These are phyloP conservation scores for Scenedesmus sp. DNA, from an alignment of 163 green algal species.

Conservation along the genomic window DNA sequence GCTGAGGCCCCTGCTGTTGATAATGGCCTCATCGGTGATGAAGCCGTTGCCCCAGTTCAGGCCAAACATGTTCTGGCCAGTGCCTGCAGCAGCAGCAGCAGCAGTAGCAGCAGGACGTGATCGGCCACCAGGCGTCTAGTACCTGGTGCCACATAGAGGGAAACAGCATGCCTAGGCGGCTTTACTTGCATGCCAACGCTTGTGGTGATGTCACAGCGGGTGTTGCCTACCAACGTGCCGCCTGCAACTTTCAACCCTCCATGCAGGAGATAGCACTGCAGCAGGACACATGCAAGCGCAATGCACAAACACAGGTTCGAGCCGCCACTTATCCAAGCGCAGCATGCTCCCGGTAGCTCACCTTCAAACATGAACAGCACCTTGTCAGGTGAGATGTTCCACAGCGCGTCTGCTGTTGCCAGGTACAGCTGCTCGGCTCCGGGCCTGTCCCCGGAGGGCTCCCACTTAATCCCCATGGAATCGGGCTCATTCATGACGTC, in stretches of 20 bases:
- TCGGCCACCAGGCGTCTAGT: background rate
- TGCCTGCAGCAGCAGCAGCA: background rate
- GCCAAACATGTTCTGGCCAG: slow-evolving; percentile 47
- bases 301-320: too few species aligned
- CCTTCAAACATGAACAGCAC: slow-evolving; percentile 57
- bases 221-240: too few species aligned
- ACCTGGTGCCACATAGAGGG: background rate
- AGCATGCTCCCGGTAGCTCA: background rate
- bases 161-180: background rate
- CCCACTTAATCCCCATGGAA: slow-evolving; percentile 49
- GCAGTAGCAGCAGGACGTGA: background rate
- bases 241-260: too few species aligned
- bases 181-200: too few species aligned
- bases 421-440: slow-evolving; percentile 52
- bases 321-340: too few species aligned
- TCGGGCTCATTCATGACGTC: slow-evolving; percentile 55
- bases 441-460: slow-evolving; percentile 17
- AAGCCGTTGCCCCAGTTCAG: slow-evolving; percentile 56
- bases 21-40: slow-evolving; percentile 38
- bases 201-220: too few species aligned
- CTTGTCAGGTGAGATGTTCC: slow-evolving; percentile 27
- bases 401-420: slow-evolving; percentile 39
- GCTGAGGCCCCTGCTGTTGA: slow-evolving; percentile 45
- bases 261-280: too few species aligned
- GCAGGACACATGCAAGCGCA: too few species aligned